Conservation (phyloP, 257 asterid genomes). For the Marsdenia floribunda region DNA sequence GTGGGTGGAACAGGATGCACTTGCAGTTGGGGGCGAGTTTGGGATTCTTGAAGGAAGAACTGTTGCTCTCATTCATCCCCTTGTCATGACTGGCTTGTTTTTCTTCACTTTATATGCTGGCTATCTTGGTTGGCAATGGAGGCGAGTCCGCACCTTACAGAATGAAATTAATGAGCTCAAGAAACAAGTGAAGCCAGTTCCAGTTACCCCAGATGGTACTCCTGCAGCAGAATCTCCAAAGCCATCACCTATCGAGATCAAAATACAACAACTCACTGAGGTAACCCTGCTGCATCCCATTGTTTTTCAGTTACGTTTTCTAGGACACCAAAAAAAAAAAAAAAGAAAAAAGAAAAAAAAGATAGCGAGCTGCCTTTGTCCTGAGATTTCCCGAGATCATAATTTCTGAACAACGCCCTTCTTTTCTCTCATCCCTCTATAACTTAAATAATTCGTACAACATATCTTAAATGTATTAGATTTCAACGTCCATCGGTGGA, state of each 20-base stretch:
- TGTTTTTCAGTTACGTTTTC: background rate
- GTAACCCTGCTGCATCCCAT: conserved; percentile 20
- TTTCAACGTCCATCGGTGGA: too few relatives aligned
- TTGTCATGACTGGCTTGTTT: conserved; percentile 70
- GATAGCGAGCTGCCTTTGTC: too few relatives aligned
- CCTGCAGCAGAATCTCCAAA: conserved; percentile 36
- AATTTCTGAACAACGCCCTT: too few relatives aligned
- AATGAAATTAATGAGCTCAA: conserved; percentile 71
- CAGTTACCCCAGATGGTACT: conserved; percentile 64
- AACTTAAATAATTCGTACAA: background rate
- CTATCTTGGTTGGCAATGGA: conserved; percentile 98
- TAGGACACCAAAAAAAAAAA: too few relatives aligned
- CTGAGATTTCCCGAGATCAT: too few relatives aligned
- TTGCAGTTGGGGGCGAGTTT: conserved; percentile 75
- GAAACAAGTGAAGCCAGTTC: conserved; percentile 63
- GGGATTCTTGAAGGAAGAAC: conserved; percentile 90
- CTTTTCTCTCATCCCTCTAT: too few relatives aligned
- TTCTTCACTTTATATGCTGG: conserved; percentile 76
- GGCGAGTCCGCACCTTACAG: conserved; percentile 81
- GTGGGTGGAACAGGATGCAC: conserved; percentile 48
- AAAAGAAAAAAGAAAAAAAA: too few relatives aligned
- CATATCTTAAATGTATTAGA: background rate
- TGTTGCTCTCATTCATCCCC: conserved; percentile 70
- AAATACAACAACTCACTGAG: conserved; percentile 84
- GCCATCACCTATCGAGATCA: conserved; percentile 67